Evolutionary conservation across 2,329 filamentous ascomycete species (phyloP), one percentile per base, ranked within the genome.

Genomic region (Xylaria sp.): DNA sequence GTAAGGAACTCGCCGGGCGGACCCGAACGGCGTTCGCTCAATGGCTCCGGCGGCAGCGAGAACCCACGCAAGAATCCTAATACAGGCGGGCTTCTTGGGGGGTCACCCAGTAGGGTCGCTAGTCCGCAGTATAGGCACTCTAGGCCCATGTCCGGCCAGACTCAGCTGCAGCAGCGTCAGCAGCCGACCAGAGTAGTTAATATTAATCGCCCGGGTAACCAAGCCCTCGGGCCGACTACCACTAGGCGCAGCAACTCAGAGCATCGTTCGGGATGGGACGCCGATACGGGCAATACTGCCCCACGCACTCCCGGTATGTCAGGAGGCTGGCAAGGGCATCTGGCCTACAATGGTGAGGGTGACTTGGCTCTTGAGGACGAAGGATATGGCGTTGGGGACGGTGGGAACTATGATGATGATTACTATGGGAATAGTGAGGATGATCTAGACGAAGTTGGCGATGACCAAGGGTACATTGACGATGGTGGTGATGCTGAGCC

Each of bases 401-500:
- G 21, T 24, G 50, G 11, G 27, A 32, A 30, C 14, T 53, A 53
- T 32, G 50, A 32, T 24, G 21, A 53, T 14, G 50, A 53, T 9
- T 32, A 53, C 24, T 32, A 12, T 53, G 50, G 21, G 24, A 53
- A 53, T 32, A 24, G 12, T 14, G 50, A 53, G 50, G 27, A 53
- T 17, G 50, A 53, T 17, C 11, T 53, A 24, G 21, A 53, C 11
- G 24, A 8, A 32, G 50, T 27, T 19, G 48, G 19, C 48, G 48
- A 51, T 51, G 48, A 53, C 50, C 24, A n/a, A 51, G 3, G 24
- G 24, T 53, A 30, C 21, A 32, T 17, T 5, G 21, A 17, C 21
- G 21, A 53, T 17, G 50, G 24, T 53, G 50, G 24, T 53, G 50
- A 32, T 32, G 50, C 50, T 53, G 50, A 53, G 50, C 27, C 8